These are phyloP conservation scores for Colletotrichum falcatum DNA, from an alignment of 2,329 filamentous ascomycete genomes.

Conservation along the genomic window DNA sequence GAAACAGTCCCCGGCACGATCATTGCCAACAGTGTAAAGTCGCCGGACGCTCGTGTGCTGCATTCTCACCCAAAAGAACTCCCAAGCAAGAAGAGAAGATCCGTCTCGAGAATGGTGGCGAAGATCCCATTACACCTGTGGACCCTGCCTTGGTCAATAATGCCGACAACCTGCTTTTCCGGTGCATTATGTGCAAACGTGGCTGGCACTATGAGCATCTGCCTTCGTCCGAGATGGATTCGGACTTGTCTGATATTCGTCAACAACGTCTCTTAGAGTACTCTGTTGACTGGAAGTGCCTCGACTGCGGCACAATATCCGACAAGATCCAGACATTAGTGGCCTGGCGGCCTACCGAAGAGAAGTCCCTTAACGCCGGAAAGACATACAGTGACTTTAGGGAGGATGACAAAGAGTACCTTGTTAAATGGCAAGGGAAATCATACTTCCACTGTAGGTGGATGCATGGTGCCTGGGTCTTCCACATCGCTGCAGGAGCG, in stretches of 20 bases:
- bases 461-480: slow-evolving; percentile 92
- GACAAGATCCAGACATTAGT: slow-evolving; percentile 82
- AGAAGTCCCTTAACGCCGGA: slow-evolving; percentile 62
- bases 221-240: slow-evolving; percentile 35
- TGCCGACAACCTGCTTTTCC: slow-evolving; percentile 80
- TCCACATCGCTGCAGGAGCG: slow-evolving; percentile 69
- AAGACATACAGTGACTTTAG: slow-evolving; percentile 65
- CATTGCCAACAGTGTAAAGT: slow-evolving; percentile 77
- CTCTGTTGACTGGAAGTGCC: slow-evolving; percentile 80
- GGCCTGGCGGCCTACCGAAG: slow-evolving; percentile 83
- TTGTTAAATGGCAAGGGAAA: slow-evolving; percentile 85
- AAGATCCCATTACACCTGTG: slow-evolving; percentile 80
- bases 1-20: slow-evolving; percentile 75
- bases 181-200: slow-evolving; percentile 81
- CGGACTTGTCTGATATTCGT: slow-evolving; percentile 56
- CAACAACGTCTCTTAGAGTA: slow-evolving; percentile 79
- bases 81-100: slow-evolving; percentile 86
- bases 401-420: slow-evolving; percentile 86
- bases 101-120: slow-evolving; percentile 80
- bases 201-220: slow-evolving; percentile 89
- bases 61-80: slow-evolving; percentile 80
- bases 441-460: slow-evolving; percentile 88
- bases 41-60: slow-evolving; percentile 75
- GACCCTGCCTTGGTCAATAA: slow-evolving; percentile 78
- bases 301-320: slow-evolving; percentile 75